These are phyloP conservation scores for Suillus variegatus DNA, from an alignment of 768 basidiomycete genomes.

Conservation along the genomic window DNA sequence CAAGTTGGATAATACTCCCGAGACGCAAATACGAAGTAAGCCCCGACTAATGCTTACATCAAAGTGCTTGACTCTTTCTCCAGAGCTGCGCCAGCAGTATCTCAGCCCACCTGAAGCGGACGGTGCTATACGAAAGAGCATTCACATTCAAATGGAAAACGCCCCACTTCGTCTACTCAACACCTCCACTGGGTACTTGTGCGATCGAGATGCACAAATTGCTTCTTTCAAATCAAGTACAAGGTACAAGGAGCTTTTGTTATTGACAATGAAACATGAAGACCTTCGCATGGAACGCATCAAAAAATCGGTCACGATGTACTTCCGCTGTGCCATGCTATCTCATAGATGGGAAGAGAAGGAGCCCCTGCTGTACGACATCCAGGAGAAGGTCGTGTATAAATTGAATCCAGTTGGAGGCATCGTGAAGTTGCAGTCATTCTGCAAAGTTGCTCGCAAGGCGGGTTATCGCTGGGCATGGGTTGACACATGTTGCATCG, in stretches of 20 bases:
- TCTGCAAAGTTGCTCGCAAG: constrained; percentile 15
- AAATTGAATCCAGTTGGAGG: background rate
- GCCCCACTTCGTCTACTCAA: constrained; percentile 11
- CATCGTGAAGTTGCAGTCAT: background rate
- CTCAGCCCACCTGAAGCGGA: background rate
- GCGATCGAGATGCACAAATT: constrained; percentile 5
- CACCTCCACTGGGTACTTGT: constrained; percentile 8
- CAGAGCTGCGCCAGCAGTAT: background rate
- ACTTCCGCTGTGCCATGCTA: constrained; percentile 4
- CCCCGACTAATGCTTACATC: background rate
- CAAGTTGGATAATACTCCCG: background rate
- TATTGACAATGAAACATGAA: background rate
- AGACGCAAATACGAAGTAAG: background rate
- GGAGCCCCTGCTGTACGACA: constrained; percentile 6
- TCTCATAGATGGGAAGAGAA: constrained; percentile 7
- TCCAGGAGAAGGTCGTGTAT: constrained; percentile 3
- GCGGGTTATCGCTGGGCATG: constrained; percentile 15
- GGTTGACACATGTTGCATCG: constrained; percentile 13
- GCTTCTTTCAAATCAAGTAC: background rate
- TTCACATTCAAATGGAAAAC: background rate
- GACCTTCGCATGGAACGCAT: constrained; percentile 1
- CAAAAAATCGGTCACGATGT: background rate
- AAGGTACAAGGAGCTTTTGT: constrained; percentile 2
- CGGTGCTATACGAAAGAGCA: background rate
- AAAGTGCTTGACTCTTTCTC: background rate